These are phyloP conservation scores for Hypoxylon sp. DNA, from an alignment of 2,329 filamentous ascomycete species.

Conservation along the genomic window DNA sequence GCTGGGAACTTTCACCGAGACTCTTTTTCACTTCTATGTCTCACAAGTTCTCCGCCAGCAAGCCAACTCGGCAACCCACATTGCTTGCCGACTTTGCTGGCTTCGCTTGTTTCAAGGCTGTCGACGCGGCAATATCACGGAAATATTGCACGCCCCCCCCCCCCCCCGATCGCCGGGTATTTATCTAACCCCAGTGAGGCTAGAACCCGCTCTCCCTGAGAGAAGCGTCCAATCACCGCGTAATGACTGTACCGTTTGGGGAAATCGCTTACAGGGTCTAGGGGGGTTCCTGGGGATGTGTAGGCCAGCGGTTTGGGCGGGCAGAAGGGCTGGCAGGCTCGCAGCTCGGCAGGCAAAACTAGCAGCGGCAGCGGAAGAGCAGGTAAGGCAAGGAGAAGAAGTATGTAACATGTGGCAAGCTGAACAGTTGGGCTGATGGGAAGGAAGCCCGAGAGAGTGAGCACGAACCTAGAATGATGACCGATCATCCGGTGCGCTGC, in stretches of 20 bases:
- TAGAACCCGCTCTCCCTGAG: slow-evolving; percentile 9
- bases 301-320: too few species aligned
- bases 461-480: too few species aligned
- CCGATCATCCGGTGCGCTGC: slow-evolving; percentile 20
- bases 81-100: too few species aligned
- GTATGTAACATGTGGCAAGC: too few species aligned
- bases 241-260: slow-evolving; percentile 27
- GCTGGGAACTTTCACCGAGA: neutral
- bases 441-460: too few species aligned
- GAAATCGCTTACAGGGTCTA: slow-evolving; percentile 23
- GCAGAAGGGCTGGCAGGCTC: too few species aligned
- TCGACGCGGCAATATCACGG: slow-evolving; percentile 28
- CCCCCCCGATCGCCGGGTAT: slow-evolving; percentile 12
- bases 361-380: too few species aligned
- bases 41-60: slow-evolving; percentile 14
- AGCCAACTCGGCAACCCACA: neutral
- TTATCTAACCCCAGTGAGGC: slow-evolving; percentile 17
- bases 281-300: neutral
- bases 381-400: too few species aligned
- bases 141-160: slow-evolving; percentile 10
- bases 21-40: slow-evolving; percentile 10
- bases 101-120: slow-evolving; percentile 5
- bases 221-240: slow-evolving; percentile 17
- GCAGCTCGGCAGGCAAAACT: too few species aligned
- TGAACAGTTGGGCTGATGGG: neutral